Conservation (phyloP, 148 eudicot species). For the Chenopodium formosanum region DNA sequence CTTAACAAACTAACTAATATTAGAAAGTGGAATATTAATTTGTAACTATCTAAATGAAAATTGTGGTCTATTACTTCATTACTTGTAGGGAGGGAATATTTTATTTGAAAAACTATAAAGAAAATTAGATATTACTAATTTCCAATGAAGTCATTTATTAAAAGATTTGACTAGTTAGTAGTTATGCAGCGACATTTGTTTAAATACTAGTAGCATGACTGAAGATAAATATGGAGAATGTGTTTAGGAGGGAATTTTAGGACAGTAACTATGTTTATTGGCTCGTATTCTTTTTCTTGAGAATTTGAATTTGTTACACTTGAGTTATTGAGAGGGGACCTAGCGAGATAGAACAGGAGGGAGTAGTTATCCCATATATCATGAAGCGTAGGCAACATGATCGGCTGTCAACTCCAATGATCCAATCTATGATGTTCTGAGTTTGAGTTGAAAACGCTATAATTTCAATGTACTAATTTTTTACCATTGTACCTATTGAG, state of each 20-base stretch:
- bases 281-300: not conserved
- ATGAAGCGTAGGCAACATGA: not conserved
- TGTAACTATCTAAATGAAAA: not conserved
- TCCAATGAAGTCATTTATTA: too few species aligned
- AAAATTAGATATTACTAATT: not conserved
- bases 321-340: not conserved
- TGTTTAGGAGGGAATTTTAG: too few species aligned
- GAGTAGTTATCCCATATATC: not conserved
- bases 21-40: not conserved
- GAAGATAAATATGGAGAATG: too few species aligned
- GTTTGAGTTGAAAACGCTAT: not conserved
- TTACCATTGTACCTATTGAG: not conserved
- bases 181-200: too few species aligned
- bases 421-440: not conserved
- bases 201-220: too few species aligned
- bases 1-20: too few species aligned
- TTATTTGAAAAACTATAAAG: not conserved
- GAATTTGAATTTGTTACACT: not conserved
- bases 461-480: not conserved
- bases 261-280: too few species aligned
- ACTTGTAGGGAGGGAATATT: not conserved
- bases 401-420: not conserved
- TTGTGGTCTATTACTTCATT: not conserved
- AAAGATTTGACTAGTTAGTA: too few species aligned
- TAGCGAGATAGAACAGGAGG: not conserved